Evolutionary conservation across 768 basidiomycete genomes (phyloP).

Genomic region (Mycena venus): DNA sequence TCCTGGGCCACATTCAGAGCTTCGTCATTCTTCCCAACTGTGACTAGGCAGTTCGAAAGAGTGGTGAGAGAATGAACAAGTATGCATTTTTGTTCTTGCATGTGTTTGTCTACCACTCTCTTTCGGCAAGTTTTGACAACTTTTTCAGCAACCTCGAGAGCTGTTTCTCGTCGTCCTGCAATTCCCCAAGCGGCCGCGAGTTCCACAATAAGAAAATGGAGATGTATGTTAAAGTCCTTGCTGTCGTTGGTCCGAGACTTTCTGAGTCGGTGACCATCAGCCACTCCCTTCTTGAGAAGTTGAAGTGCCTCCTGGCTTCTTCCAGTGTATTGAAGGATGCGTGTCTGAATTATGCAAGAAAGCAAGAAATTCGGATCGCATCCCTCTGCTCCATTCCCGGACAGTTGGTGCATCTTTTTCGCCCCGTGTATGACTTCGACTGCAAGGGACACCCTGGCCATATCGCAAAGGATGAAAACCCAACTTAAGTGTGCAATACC

Average conservation of each 20-base stretch:
- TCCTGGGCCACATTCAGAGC: not conserved
- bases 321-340: not conserved
- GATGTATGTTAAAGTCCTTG: not conserved
- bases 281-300: not conserved
- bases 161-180: not conserved
- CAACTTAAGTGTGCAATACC: not conserved
- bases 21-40: not conserved
- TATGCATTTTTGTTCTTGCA: not conserved
- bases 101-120: not conserved
- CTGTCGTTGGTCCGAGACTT: not conserved
- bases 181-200: not conserved
- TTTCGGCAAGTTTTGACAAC: not conserved
- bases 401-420: too few species aligned
- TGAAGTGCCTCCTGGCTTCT: not conserved
- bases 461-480: too few species aligned
- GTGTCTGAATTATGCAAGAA: not conserved
- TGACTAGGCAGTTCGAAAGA: constrained; percentile 3
- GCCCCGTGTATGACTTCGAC: too few species aligned
- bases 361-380: not conserved
- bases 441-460: too few species aligned
- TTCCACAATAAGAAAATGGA: not conserved
- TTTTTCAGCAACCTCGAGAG: not conserved
- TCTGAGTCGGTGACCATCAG: too few species aligned
- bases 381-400: too few species aligned
- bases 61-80: not conserved